Evolutionary conservation across 352 stramenopile genomes (phyloP).

Genomic region (Globisporangium apiculatum): DNA sequence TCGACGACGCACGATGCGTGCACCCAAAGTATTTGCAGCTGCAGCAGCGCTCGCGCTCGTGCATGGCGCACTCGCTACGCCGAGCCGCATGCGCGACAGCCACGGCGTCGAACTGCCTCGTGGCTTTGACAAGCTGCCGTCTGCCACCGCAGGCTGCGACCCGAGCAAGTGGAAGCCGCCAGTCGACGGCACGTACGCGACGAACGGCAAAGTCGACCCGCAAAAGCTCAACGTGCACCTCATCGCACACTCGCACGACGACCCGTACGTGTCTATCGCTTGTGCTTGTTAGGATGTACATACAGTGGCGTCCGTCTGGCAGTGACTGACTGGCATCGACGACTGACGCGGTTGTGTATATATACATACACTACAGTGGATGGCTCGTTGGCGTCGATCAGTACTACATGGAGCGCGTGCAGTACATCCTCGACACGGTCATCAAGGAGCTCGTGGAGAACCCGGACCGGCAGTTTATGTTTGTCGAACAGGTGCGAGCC

Average conservation of each 20-base stretch:
- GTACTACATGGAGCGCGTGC: constrained; percentile 92
- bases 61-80: background rate
- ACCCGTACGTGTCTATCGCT: constrained; percentile 45
- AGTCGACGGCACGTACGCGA: constrained; percentile 66
- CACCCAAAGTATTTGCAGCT: constrained; percentile 9
- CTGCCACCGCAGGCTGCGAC: constrained; percentile 22
- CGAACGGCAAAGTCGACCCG: constrained; percentile 27
- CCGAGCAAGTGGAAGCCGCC: constrained; percentile 63
- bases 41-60: constrained; percentile 9
- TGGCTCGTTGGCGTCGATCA: constrained; percentile 97
- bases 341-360: background rate
- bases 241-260: constrained; percentile 95
- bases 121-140: background rate
- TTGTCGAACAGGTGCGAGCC: constrained; percentile 78
- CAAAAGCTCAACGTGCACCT: constrained; percentile 94
- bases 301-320: background rate
- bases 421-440: constrained; percentile 94
- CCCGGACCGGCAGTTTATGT: constrained; percentile 91
- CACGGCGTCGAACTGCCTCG: constrained; percentile 6
- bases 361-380: constrained; percentile 33
- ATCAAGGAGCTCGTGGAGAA: constrained; percentile 85
- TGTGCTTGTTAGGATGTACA: background rate
- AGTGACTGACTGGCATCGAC: background rate
- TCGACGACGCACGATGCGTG: constrained; percentile 7
- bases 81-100: constrained; percentile 7